Evolutionary conservation across 495 filamentous ascomycete species (phyloP).

Genomic region (Aspergillus campestris): DNA sequence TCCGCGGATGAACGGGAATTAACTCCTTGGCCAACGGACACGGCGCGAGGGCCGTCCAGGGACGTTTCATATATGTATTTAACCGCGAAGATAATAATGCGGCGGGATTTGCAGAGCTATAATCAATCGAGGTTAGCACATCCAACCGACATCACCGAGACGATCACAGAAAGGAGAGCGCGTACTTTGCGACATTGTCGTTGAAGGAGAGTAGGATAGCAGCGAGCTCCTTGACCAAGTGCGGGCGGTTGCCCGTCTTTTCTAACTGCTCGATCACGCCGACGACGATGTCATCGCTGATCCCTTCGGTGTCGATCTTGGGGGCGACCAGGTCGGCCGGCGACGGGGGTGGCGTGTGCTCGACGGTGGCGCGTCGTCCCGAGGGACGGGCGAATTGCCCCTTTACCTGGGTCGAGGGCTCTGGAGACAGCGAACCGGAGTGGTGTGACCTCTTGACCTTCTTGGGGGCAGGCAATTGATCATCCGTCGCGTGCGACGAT

Average conservation of each 20-base stretch:
- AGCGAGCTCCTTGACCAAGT: slow-evolving; percentile 90
- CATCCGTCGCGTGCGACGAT: slow-evolving; percentile 40
- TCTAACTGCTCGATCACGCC: slow-evolving; percentile 87
- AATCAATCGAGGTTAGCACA: slow-evolving; percentile 20
- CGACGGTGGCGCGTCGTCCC: slow-evolving; percentile 42
- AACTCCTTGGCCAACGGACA: slow-evolving; percentile 92
- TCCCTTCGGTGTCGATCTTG: slow-evolving; percentile 78
- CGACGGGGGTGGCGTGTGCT: slow-evolving; percentile 82
- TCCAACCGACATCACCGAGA: background rate
- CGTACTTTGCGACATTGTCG: slow-evolving; percentile 85
- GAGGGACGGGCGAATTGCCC: slow-evolving; percentile 37
- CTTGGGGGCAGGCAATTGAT: slow-evolving; percentile 62
- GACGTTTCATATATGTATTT: slow-evolving; percentile 77
- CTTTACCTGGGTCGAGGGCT: slow-evolving; percentile 32
- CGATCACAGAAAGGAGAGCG: slow-evolving; percentile 1
- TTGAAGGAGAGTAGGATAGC: slow-evolving; percentile 66
- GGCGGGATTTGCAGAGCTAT: slow-evolving; percentile 87
- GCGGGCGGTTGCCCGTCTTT: slow-evolving; percentile 84
- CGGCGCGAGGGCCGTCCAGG: slow-evolving; percentile 71
- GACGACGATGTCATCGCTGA: slow-evolving; percentile 92
- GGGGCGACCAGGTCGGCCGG: slow-evolving; percentile 49
- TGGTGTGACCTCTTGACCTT: slow-evolving; percentile 78
- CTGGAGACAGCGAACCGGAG: slow-evolving; percentile 44
- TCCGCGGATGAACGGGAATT: slow-evolving; percentile 81
- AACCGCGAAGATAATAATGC: slow-evolving; percentile 92